These are phyloP conservation scores for Miamiensis avidus DNA, from an alignment of 169 alveolate species.

Conservation along the genomic window DNA sequence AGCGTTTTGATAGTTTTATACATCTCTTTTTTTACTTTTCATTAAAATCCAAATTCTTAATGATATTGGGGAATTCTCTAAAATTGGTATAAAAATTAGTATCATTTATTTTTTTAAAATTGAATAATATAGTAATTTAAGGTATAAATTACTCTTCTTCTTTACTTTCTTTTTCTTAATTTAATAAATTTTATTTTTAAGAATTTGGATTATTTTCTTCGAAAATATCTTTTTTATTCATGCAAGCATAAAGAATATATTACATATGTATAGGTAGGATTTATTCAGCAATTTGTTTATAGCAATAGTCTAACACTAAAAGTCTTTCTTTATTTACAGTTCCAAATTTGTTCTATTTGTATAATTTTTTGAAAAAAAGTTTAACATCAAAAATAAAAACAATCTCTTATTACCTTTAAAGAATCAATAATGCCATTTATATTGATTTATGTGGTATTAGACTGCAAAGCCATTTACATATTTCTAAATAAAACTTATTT, in stretches of 20 bases:
- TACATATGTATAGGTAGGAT: slow-evolving; percentile 39
- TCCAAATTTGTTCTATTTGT: slow-evolving; percentile 39
- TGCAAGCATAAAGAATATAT: slow-evolving; percentile 31
- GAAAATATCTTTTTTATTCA: slow-evolving; percentile 27
- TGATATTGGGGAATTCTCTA: slow-evolving; percentile 23
- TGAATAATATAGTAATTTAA: background rate
- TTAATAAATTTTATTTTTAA: background rate
- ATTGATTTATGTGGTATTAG: slow-evolving; percentile 38
- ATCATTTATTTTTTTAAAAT: background rate
- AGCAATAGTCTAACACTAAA: slow-evolving; percentile 35
- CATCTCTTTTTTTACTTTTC: slow-evolving; percentile 34
- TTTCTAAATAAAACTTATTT: slow-evolving; percentile 32
- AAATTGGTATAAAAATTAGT: background rate
- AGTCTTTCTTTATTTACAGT: slow-evolving; percentile 38
- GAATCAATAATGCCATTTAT: slow-evolving; percentile 41
- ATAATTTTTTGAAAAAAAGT: background rate
- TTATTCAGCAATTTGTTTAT: slow-evolving; percentile 39
- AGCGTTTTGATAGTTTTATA: slow-evolving; percentile 25
- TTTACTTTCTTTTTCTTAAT: slow-evolving; percentile 19
- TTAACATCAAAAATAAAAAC: background rate
- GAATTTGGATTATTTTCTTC: background rate
- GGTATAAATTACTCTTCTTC: background rate
- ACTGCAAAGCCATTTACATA: slow-evolving; percentile 27
- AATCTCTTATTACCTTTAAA: slow-evolving; percentile 22
- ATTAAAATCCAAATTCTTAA: slow-evolving; percentile 26